These are phyloP conservation scores for Microbotryum silenes-acaulis DNA, from an alignment of 1,284 basidiomycete genomes.

Conservation along the genomic window DNA sequence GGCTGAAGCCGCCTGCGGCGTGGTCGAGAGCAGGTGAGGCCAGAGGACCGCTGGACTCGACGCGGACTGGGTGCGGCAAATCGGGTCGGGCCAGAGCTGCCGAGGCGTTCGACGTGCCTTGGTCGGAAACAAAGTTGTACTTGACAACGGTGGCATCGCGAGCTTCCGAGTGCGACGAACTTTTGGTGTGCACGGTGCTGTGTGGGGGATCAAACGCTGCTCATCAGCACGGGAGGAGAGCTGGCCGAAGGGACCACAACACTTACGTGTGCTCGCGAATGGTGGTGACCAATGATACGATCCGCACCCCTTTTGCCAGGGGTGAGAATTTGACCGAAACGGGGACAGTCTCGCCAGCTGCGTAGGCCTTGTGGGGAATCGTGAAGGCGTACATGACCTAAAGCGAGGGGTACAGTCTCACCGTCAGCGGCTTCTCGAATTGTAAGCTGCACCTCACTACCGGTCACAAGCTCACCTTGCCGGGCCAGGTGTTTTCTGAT, in stretches of 20 bases:
- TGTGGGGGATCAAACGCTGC: no score
- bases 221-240: not conserved
- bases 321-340: slow-evolving; percentile 80
- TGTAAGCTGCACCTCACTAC: no score
- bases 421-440: not conserved
- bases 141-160: slow-evolving; percentile 56
- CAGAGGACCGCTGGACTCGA: slow-evolving; percentile 21
- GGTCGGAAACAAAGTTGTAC: slow-evolving; percentile 60
- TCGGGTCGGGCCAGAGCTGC: slow-evolving; percentile 45
- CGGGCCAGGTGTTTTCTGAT: slow-evolving; percentile 85
- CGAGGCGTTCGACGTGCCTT: slow-evolving; percentile 33
- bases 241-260: not conserved
- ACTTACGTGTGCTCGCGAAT: slow-evolving; percentile 57
- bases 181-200: slow-evolving; percentile 53
- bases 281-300: slow-evolving; percentile 58
- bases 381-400: slow-evolving; percentile 38
- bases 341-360: slow-evolving; percentile 72
- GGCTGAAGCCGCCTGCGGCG: slow-evolving; percentile 16
- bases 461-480: slow-evolving; percentile 76
- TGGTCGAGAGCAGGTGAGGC: slow-evolving; percentile 15
- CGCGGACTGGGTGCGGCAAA: slow-evolving; percentile 18
- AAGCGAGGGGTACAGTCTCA: no score
- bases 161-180: slow-evolving; percentile 56
- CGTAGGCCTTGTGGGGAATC: slow-evolving; percentile 82
- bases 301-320: slow-evolving; percentile 69